Conservation (phyloP, 2,329 filamentous ascomycete genomes). For the Diaporthe ampelina region DNA sequence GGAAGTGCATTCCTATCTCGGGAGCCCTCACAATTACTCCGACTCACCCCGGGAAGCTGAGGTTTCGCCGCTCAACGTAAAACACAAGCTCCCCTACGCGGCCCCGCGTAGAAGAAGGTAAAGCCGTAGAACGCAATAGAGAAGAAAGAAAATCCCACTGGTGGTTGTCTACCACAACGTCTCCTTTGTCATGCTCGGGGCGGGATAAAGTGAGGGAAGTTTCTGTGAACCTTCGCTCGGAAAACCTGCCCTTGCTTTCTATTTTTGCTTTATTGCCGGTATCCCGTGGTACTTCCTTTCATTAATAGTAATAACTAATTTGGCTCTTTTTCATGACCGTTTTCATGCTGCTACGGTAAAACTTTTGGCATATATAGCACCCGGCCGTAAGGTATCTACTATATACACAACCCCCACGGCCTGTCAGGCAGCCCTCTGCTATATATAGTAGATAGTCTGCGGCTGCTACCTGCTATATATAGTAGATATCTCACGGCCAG, state of each 20-base stretch:
- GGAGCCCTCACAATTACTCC: background rate
- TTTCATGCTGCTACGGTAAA: too few species aligned
- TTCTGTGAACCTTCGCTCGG: background rate
- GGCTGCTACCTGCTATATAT: too few species aligned
- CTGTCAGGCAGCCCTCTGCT: too few species aligned
- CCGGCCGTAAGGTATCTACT: too few species aligned
- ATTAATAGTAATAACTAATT: background rate
- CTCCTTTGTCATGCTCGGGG: conserved; percentile 16
- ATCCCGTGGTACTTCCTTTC: conserved; percentile 10
- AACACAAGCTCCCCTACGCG: background rate
- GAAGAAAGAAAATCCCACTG: background rate
- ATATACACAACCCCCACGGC: too few species aligned
- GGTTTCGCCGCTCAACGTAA: conserved; percentile 1
- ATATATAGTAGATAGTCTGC: too few species aligned
- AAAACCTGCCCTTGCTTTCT: background rate
- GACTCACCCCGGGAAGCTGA: background rate
- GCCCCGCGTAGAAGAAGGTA: background rate
- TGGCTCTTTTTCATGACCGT: background rate
- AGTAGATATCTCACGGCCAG: too few species aligned
- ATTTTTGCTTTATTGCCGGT: background rate
- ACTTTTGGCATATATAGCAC: too few species aligned
- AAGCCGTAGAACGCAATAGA: background rate
- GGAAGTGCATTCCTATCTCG: background rate
- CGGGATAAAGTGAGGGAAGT: background rate
- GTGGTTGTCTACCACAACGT: conserved; percentile 10